Base-by-base conservation (phyloP, 352 stramenopile genomes). In the Phytophthora foliorum region DNA sequence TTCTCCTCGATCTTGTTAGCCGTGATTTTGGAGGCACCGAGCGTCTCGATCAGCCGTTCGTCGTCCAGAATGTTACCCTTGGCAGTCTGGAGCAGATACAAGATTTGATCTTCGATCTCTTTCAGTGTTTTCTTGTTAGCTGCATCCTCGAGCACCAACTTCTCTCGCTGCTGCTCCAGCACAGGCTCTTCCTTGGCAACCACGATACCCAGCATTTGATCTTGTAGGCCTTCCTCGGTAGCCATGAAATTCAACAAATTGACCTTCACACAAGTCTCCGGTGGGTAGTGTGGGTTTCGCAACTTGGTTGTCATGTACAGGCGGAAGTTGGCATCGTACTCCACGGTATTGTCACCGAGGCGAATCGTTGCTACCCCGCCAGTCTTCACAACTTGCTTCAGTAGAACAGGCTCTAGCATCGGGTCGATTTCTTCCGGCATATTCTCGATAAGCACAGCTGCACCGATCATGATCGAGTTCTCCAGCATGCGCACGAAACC, bases 231-330 rank as follows among this genome's bases (percentile, higher is more conserved):
- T 67, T 98, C 94, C 50, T 96, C 81, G 0, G 97, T 99, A 13
- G 94, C 94, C 90, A 98, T 98, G 54, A 99, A 99, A 69, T 99
- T 99, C 29, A 99, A 75, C 60, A 99, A 71, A 66, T 98, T 99
- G 2, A 98, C 96, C 67, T 98, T 98, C n/a, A 98, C 96, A 59
- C 93, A 98, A 21, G 95, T 90, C 71, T 99, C 96, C 0, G 96
- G 95, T 19, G 93, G 86, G 68, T 98, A 99, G 62, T 99, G 95
- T 32, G 96, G 96, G 57, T 98, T 98, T 0, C 86, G 80, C 9
- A 98, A 67, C 65, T 98, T 98, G 5, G 96, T 98, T 4, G 94
- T 98, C 79, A 99, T 97, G 72, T 98, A 98, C 17, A 99, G 52
- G 0, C 91, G 85, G 69, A 99, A 99, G 58, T 95, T 94, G 16